A percentile compares a stretch with the other conserved stretches of the same genome.
Conservation (phyloP, 352 stramenopile species). For the Phytophthora kernoviae region DNA sequence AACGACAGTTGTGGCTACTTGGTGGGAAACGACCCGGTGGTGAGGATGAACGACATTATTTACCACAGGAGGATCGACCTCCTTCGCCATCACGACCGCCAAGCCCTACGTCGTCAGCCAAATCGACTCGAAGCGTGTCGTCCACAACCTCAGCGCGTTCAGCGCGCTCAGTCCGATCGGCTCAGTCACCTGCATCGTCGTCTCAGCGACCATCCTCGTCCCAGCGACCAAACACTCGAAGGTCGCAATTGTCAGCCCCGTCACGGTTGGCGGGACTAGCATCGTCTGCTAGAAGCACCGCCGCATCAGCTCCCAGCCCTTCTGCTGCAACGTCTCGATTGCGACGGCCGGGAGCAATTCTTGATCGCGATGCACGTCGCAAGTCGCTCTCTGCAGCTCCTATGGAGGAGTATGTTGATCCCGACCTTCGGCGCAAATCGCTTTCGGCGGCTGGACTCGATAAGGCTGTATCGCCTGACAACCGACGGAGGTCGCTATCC, state of each 20-base stretch:
- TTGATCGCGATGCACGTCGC: constrained; percentile 41
- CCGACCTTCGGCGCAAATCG: constrained; percentile 52
- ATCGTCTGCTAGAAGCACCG: background rate
- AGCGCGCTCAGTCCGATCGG: constrained; percentile 25
- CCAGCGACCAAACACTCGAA: constrained; percentile 14
- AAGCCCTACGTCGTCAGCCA: constrained; percentile 54
- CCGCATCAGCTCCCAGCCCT: constrained; percentile 2
- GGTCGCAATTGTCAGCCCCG: constrained; percentile 18
- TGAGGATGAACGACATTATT: constrained; percentile 28
- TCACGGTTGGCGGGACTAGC: constrained; percentile 3
- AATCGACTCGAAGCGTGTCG: constrained; percentile 45
- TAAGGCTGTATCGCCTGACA: constrained; percentile 26
- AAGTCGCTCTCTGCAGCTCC: constrained; percentile 40
- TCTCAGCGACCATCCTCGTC: constrained; percentile 13
- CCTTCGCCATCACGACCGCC: constrained; percentile 23
- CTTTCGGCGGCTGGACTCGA: constrained; percentile 32
- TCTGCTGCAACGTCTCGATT: constrained; percentile 23
- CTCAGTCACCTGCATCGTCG: constrained; percentile 11
- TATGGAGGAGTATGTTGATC: constrained; percentile 33
- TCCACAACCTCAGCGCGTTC: constrained; percentile 49
- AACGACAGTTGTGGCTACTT: constrained; percentile 53
- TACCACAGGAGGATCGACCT: constrained; percentile 10
- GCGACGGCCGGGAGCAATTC: constrained; percentile 29
- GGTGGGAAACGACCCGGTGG: constrained; percentile 30
- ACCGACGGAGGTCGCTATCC: constrained; percentile 50